Evolutionary conservation across 306 rosid genomes (phyloP), one percentile per base, ranked within the genome.

Genomic region (Delonix regia): DNA sequence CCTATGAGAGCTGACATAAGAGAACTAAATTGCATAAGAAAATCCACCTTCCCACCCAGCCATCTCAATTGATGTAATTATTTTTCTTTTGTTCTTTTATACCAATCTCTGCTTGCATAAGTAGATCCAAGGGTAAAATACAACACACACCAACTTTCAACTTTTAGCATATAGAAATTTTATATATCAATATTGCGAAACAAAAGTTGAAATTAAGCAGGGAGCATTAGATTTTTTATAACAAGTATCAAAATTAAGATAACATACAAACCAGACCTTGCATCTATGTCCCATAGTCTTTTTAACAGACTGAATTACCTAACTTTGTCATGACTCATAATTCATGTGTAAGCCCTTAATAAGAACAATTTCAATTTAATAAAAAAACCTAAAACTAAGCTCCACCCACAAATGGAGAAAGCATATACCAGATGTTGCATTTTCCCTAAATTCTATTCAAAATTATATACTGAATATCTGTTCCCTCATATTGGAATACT

Each of bases 401-500:
- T n/a, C 44, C 44, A 62, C 16, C n/a, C 30, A 22, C 22, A 53
- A 9, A 12, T 9, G 61, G 13, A 8, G 28, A 53, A 53, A 53
- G 34, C 34, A 25, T 11, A n/a, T 25, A 13, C 19, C 25, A 9
- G 34, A 57, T 12, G 36, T 12, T 5, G 15, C 69, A 33, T 34
- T 34, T 14, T 3, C 9, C 47, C 39, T 34, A n/a, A 34, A 63
- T 33, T 33, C 33, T 18, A n/a, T 41, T 28, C 64, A 39, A 14
- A 19, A 68, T 42, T 30, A 53, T 56, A 24, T 39, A 78, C 48
- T 6, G 38, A 57, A 67, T 41, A 77, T 68, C 36, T 16, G 25
- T 22, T 41, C 47, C 75, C 71, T 78, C 60, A 69, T 25, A 73
- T 52, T 15, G 24, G 38, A 10, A 38, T 28, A 38, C 52, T 69